Percentiles rank a stretch among this genome's conserved stretches.
Evolutionary conservation across 73 alveolate genomes (phyloP).

Genomic region (Paramecium tetraurelia): DNA sequence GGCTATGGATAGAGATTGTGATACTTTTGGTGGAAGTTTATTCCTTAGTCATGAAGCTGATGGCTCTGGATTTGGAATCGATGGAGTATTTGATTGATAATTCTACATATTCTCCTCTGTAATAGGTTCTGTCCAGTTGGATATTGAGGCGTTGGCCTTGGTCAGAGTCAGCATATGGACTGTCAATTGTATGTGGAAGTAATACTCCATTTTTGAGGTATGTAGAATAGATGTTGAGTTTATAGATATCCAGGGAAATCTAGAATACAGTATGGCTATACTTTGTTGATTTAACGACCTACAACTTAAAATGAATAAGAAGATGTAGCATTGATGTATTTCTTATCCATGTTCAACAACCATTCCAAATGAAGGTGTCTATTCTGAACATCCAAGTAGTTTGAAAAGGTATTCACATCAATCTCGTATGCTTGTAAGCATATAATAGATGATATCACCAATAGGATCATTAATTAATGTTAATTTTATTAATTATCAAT

Average conservation of each 20-base stretch:
- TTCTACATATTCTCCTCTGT: background rate
- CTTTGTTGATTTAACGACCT: background rate
- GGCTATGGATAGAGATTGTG: background rate
- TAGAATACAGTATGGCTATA: background rate
- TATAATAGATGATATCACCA: background rate
- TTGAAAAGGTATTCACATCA: slow-evolving; percentile 27
- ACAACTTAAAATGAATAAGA: background rate
- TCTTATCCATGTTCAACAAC: background rate
- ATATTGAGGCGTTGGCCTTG: background rate
- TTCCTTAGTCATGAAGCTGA: slow-evolving; percentile 7
- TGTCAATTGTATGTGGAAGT: background rate
- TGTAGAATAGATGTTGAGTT: background rate
- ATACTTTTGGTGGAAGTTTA: slow-evolving; percentile 27
- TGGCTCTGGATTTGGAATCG: background rate
- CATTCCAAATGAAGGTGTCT: slow-evolving; percentile 38
- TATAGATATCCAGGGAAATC: slow-evolving; percentile 35
- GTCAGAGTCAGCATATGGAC: slow-evolving; percentile 25
- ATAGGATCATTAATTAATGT: background rate
- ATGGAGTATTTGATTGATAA: background rate
- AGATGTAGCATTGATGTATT: slow-evolving; percentile 24
- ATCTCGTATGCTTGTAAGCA: background rate
- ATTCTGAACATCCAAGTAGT: background rate
- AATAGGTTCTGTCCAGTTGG: background rate
- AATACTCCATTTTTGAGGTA: background rate
- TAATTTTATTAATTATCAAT: background rate